Conservation (phyloP, 306 rosid genomes). For the Dalbergia cochinchinensis region DNA sequence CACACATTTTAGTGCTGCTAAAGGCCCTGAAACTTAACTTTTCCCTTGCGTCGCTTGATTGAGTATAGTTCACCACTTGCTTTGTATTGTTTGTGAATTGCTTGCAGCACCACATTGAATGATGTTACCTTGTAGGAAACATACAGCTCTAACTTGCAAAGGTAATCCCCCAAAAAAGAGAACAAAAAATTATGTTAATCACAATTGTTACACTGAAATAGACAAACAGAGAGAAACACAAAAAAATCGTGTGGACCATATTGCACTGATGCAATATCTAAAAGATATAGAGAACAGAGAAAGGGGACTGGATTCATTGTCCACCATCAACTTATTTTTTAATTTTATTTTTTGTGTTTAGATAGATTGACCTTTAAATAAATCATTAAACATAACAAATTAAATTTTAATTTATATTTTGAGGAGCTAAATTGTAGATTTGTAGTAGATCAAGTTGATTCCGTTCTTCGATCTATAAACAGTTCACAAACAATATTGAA, state of each 20-base stretch:
- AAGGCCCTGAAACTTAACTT: constrained; percentile 53
- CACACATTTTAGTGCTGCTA: constrained; percentile 55
- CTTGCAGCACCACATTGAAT: constrained; percentile 63
- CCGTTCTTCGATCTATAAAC: no score
- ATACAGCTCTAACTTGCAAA: constrained; percentile 84
- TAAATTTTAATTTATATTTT: no score
- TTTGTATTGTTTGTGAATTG: constrained; percentile 62
- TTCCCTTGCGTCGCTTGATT: constrained; percentile 63
- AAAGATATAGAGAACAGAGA: constrained; percentile 30
- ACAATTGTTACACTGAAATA: constrained; percentile 15
- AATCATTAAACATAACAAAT: no score
- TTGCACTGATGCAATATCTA: constrained; percentile 13
- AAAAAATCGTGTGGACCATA: constrained; percentile 50
- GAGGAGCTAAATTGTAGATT: no score
- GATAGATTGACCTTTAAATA: no score
- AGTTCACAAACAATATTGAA: no score
- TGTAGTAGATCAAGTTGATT: no score
- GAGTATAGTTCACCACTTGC: constrained; percentile 71
- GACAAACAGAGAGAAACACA: constrained; percentile 24
- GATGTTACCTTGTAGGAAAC: constrained; percentile 84
- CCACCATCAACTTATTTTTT: no score
- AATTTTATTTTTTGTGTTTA: no score
- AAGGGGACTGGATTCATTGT: no score
- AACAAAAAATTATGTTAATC: constrained; percentile 4
- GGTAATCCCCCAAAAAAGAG: constrained; percentile 49